Percentiles rank a stretch among this genome's conserved stretches.
These are phyloP conservation scores for Cryptococcus sp. DNA, from an alignment of 1,284 basidiomycete genomes.

Conservation along the genomic window DNA sequence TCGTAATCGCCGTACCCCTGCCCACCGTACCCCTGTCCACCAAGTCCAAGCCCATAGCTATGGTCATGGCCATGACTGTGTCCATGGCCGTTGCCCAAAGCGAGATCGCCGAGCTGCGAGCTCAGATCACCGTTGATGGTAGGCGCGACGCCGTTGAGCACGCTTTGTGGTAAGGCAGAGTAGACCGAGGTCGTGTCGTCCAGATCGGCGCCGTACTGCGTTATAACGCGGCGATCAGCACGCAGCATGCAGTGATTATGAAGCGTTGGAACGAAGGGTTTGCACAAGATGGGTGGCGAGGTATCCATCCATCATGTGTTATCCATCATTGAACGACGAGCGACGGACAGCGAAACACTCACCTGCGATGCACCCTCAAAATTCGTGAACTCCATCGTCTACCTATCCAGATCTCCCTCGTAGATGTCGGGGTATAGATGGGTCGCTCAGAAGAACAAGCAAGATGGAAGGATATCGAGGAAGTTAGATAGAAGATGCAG, in stretches of 20 bases:
- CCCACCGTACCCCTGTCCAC: slow-evolving; percentile 63
- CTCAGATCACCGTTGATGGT: slow-evolving; percentile 19
- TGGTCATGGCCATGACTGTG: slow-evolving; percentile 11
- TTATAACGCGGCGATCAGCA: slow-evolving; percentile 73
- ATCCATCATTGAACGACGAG: neutral
- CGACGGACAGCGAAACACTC: slow-evolving; percentile 5
- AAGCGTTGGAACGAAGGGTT: neutral
- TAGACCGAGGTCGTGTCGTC: slow-evolving; percentile 73
- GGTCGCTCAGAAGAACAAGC: too few relatives aligned
- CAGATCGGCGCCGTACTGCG: slow-evolving; percentile 71
- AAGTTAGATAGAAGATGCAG: too few relatives aligned
- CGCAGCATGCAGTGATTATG: slow-evolving; percentile 29
- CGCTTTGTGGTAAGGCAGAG: slow-evolving; percentile 41
- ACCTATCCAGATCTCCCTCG: too few relatives aligned
- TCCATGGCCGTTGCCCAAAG: slow-evolving; percentile 11
- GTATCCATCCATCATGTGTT: neutral
- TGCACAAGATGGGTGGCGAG: neutral
- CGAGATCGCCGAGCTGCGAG: slow-evolving; percentile 16
- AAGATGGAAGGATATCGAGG: too few relatives aligned
- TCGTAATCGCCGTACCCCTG: slow-evolving; percentile 1
- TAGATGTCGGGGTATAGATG: too few relatives aligned
- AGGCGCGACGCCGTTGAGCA: slow-evolving; percentile 9
- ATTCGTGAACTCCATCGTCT: slow-evolving; percentile 64
- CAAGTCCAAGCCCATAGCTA: slow-evolving; percentile 53
- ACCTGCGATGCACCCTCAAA: slow-evolving; percentile 63